These are phyloP conservation scores for Metschnikowia noctiluminum DNA, from an alignment of 805 yeast genomes.

Conservation along the genomic window DNA sequence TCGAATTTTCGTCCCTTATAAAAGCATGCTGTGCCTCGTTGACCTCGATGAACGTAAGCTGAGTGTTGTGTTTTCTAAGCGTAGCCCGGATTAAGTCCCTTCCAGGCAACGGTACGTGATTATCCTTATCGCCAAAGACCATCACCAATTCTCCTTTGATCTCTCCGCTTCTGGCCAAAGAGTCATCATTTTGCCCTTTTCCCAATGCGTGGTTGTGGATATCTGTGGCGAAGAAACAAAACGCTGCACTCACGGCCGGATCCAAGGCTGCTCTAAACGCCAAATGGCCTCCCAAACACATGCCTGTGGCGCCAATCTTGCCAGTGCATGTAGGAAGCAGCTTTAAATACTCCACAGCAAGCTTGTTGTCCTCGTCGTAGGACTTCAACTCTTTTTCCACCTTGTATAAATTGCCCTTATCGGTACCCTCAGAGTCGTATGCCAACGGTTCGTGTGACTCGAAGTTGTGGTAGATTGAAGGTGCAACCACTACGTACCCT, in stretches of 20 bases:
- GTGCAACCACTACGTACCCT: slow-evolving; percentile 77
- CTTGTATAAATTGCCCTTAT: slow-evolving; percentile 66
- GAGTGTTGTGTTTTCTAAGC: slow-evolving; percentile 56
- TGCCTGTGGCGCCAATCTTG: slow-evolving; percentile 76
- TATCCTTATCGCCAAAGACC: slow-evolving; percentile 76
- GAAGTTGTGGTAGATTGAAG: slow-evolving; percentile 76
- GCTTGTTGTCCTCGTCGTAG: slow-evolving; percentile 69
- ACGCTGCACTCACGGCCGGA: slow-evolving; percentile 59
- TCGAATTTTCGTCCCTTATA: slow-evolving; percentile 72
- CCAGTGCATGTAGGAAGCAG: slow-evolving; percentile 64
- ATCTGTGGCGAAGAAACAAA: slow-evolving; percentile 79
- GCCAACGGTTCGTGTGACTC: slow-evolving; percentile 59
- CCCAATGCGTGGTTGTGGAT: slow-evolving; percentile 69
- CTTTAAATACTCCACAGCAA: slow-evolving; percentile 60
- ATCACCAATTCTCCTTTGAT: slow-evolving; percentile 58
- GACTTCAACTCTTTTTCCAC: slow-evolving; percentile 62
- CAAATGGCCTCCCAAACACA: slow-evolving; percentile 84
- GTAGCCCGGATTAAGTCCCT: slow-evolving; percentile 65
- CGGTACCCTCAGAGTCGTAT: slow-evolving; percentile 73
- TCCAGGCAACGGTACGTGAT: slow-evolving; percentile 77
- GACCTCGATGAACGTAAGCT: slow-evolving; percentile 68
- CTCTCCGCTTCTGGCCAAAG: slow-evolving; percentile 54
- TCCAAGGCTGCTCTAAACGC: slow-evolving; percentile 71
- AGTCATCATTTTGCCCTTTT: slow-evolving; percentile 60
- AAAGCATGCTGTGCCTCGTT: slow-evolving; percentile 84